A percentile compares a stretch with the other conserved stretches of the same genome.
Conservation (phyloP, 2,329 filamentous ascomycete genomes). For the Verticillium tricorpus region DNA sequence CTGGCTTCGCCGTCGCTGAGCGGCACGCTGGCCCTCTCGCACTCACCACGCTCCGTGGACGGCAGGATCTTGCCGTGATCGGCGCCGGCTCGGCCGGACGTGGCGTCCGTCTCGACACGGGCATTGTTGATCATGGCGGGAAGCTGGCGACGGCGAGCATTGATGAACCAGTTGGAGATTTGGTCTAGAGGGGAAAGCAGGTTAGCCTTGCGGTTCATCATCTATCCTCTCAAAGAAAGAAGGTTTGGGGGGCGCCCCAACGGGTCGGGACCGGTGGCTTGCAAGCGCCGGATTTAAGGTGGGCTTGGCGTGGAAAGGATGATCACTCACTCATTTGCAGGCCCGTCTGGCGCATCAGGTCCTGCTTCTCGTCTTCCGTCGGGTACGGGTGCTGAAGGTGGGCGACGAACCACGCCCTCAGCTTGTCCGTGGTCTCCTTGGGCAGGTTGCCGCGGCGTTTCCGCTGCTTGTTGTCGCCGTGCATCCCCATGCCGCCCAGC, state of each 20-base stretch:
- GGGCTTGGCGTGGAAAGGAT: slow-evolving; percentile 1
- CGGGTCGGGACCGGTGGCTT: neutral
- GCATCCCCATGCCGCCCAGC: slow-evolving; percentile 28
- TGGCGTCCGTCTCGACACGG: slow-evolving; percentile 45
- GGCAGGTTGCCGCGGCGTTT: slow-evolving; percentile 79
- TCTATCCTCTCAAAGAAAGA: neutral
- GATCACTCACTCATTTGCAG: slow-evolving; percentile 68
- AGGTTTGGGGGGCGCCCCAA: neutral
- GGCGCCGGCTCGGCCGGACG: slow-evolving; percentile 16
- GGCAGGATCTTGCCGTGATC: slow-evolving; percentile 31
- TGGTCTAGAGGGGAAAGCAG: slow-evolving; percentile 41
- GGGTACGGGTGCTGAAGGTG: slow-evolving; percentile 81
- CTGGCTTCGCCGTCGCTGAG: slow-evolving; percentile 44
- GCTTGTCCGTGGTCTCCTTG: slow-evolving; percentile 81
- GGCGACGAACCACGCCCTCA: slow-evolving; percentile 75
- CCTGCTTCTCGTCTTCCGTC: slow-evolving; percentile 72
- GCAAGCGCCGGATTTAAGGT: neutral
- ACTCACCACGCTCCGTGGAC: slow-evolving; percentile 31
- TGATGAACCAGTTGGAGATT: slow-evolving; percentile 81
- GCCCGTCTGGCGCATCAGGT: slow-evolving; percentile 70
- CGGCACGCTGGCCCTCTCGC: slow-evolving; percentile 29
- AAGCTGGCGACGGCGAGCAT: slow-evolving; percentile 63
- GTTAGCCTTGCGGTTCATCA: neutral
- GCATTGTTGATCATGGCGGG: slow-evolving; percentile 56
- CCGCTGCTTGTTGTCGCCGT: slow-evolving; percentile 45